Evolutionary conservation across 371 early-diverging fungal species (phyloP).

Genomic region (Mucor velutinosus): DNA sequence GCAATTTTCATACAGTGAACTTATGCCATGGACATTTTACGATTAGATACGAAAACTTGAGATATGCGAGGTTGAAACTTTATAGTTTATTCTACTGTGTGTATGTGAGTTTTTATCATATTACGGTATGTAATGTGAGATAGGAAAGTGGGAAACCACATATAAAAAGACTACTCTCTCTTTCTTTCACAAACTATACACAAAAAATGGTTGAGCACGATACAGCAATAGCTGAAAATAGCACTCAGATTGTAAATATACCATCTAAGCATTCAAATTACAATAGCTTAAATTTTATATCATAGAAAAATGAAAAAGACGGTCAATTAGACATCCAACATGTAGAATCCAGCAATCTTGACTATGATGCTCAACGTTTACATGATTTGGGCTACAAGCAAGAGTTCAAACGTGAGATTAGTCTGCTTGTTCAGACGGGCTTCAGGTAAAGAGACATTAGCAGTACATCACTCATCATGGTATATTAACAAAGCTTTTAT

Average conservation of each 20-base stretch:
- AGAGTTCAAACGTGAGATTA: conserved; percentile 47
- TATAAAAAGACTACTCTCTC: neutral
- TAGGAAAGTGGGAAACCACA: neutral
- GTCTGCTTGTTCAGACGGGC: conserved; percentile 36
- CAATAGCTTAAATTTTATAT: neutral
- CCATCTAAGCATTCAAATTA: neutral
- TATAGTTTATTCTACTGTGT: neutral
- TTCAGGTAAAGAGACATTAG: conserved; percentile 10
- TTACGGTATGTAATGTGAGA: neutral
- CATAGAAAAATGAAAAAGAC: neutral
- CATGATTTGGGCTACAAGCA: conserved; percentile 45
- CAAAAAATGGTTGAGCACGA: conserved; percentile 2
- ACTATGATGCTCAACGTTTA: conserved; percentile 38
- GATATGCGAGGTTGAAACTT: neutral
- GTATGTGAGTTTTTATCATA: neutral
- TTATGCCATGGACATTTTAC: neutral
- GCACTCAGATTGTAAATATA: neutral
- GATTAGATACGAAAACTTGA: neutral
- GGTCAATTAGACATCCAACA: conserved; percentile 15
- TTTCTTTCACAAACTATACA: neutral
- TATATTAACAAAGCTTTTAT: too few relatives aligned
- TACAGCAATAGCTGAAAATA: neutral
- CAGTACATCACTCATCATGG: too few relatives aligned
- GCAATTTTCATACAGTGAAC: neutral
- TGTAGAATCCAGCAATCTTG: conserved; percentile 22